phyloP scores from a whole-genome alignment of 148 eudicot species.

The Camellia japonica region DNA sequence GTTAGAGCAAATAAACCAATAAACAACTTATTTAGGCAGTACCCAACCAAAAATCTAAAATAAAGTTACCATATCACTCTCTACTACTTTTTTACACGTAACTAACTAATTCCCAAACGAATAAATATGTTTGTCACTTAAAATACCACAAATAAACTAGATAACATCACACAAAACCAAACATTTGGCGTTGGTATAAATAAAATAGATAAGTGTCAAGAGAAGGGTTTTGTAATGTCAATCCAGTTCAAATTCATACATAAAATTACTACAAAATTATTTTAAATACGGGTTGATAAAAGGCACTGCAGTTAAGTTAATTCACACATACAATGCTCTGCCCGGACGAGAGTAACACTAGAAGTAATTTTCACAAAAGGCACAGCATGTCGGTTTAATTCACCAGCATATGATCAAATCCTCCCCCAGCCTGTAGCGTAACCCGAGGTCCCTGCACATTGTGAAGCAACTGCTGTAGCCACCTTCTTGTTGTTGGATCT shows the following conservation, averaged over 20 bases:
- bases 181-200: not conserved
- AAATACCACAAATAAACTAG: no score
- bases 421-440: constrained; percentile 59
- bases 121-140: no score
- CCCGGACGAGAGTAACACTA: not conserved
- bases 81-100: no score
- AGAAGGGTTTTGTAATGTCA: not conserved
- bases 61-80: no score
- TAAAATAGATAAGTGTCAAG: not conserved
- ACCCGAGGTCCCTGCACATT: constrained; percentile 68
- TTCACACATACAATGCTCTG: not conserved
- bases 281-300: not conserved
- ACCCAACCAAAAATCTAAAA: no score
- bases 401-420: constrained; percentile 65
- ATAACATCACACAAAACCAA: no score
- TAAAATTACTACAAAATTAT: not conserved
- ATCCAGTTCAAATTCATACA: not conserved
- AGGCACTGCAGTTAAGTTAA: not conserved
- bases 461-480: constrained; percentile 82
- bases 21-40: no score
- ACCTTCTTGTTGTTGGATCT: constrained; percentile 84
- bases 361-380: not conserved
- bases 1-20: no score
- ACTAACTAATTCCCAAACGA: no score
- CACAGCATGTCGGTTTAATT: constrained; percentile 14